Evolutionary conservation across 495 filamentous ascomycete species (phyloP).

Genomic region (Apodospora peruviana): DNA sequence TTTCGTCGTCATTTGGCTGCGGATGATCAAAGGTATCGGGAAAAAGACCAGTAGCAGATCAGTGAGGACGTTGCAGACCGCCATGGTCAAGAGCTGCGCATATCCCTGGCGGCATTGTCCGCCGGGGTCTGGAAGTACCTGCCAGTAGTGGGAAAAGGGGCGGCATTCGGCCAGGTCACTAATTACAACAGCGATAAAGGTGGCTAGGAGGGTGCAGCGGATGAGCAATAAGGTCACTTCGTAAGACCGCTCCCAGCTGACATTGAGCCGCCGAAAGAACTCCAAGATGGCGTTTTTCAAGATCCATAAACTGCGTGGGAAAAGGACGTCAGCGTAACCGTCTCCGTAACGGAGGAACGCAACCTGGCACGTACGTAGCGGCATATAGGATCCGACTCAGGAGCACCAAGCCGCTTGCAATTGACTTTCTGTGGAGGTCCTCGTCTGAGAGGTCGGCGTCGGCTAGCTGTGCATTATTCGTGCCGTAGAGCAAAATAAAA

Average conservation of each 20-base stretch:
- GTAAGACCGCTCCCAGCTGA: conserved; percentile 66
- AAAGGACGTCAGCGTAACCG: neutral
- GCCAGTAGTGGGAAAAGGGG: conserved; percentile 83
- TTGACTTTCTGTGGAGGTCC: conserved; percentile 42
- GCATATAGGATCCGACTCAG: conserved; percentile 63
- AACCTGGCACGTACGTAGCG: conserved; percentile 50
- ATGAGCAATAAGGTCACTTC: conserved; percentile 61
- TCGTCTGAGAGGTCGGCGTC: conserved; percentile 36
- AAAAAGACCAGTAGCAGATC: conserved; percentile 83
- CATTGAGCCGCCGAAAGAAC: conserved; percentile 77
- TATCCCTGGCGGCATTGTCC: conserved; percentile 77
- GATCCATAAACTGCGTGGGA: conserved; percentile 68
- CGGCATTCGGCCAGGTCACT: conserved; percentile 80
- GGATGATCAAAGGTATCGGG: conserved; percentile 79
- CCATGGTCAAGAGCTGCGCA: conserved; percentile 83
- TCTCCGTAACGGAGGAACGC: neutral
- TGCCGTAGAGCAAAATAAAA: conserved; percentile 75
- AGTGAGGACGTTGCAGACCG: conserved; percentile 75
- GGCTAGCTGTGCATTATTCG: conserved; percentile 66
- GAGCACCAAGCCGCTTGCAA: conserved; percentile 63
- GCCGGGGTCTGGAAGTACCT: conserved; percentile 83
- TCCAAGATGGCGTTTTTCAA: conserved; percentile 87
- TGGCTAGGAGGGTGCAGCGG: conserved; percentile 65
- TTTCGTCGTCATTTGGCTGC: conserved; percentile 61
- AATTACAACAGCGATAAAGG: conserved; percentile 74